Evolutionary conservation across 2,329 filamentous ascomycete species (phyloP), one percentile per base, ranked within the genome.

Genomic region (Cryoendolithus antarcticus): DNA sequence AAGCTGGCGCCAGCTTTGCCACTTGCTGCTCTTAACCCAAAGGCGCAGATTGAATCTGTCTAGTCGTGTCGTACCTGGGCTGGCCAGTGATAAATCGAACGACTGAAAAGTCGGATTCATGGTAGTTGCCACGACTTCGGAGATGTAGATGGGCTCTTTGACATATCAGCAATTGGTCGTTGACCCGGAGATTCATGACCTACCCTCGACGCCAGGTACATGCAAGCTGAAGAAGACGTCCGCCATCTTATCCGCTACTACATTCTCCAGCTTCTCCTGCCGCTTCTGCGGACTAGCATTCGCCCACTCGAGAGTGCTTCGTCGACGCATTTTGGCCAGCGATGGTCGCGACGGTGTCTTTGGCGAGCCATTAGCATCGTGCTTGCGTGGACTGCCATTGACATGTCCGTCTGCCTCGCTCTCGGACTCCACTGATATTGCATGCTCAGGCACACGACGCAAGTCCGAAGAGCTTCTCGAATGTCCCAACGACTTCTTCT

Each of bases 221-320:
- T 95, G 88, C 37, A 95, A 57, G 2, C 85, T 83, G 60, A 93
- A 91, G 70, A 93, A 95, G 10, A 80, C 78, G 62, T 95, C 82
- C n/a, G 80, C 85, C 62, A 91, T 78, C 37, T 76, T 72, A 50
- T 70, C 74, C 38, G 78, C 75, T 21, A 82, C 75, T 6, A 84
- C 72, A 48, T 79, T 71, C 58, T 91, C 82, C 32, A 94, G 65
- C 56, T 78, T 80, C 59, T 77, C 77, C 65, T 94, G 86, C 39
- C 86, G 61, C 9, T 64, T 62, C 43, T 66, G 64, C 1, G 75
- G 73, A 44, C 69, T 74, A 3, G 73, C 71, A 42, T 71, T 72
- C 9, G 65, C 67, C 77, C 77, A 81, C 44, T 77, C 74, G 35
- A 80, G 56, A 19, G 75, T 81, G 48, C 71, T 77, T 44, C 75